Evolutionary conservation across 176 grass and related monocot species (phyloP).

Genomic region (Musa itinerans): DNA sequence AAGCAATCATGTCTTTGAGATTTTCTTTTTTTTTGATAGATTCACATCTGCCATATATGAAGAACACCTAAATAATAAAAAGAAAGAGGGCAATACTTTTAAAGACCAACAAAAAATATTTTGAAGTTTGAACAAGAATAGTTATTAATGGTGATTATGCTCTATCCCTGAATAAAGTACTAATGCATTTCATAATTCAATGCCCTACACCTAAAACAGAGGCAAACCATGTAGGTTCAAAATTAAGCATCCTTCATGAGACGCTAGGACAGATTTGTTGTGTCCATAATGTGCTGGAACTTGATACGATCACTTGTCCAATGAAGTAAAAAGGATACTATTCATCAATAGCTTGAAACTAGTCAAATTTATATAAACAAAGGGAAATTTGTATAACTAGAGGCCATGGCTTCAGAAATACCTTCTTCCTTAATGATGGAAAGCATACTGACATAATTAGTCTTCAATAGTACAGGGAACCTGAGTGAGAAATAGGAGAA

Average conservation of each 20-base stretch:
- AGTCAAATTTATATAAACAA: neutral
- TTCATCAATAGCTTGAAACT: neutral
- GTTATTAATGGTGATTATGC: no score
- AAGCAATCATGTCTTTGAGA: no score
- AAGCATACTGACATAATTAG: neutral
- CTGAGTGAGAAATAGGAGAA: slow-evolving; percentile 20
- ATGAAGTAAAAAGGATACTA: neutral
- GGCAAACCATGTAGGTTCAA: neutral
- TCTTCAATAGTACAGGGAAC: slow-evolving; percentile 88
- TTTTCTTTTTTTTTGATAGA: no score
- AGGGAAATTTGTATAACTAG: neutral
- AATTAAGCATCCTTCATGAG: neutral
- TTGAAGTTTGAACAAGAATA: no score
- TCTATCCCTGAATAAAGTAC: no score
- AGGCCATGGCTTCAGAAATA: neutral
- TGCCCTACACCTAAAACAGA: neutral
- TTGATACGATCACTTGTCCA: neutral
- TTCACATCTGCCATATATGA: no score
- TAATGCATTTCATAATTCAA: no score
- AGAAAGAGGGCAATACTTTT: no score
- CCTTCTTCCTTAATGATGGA: neutral
- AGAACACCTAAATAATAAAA: no score
- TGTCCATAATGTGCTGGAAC: neutral
- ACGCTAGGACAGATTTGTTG: neutral
- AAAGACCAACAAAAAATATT: no score